Conservation (phyloP, 164 flowering plant species). For the Chimonanthus praecox region DNA sequence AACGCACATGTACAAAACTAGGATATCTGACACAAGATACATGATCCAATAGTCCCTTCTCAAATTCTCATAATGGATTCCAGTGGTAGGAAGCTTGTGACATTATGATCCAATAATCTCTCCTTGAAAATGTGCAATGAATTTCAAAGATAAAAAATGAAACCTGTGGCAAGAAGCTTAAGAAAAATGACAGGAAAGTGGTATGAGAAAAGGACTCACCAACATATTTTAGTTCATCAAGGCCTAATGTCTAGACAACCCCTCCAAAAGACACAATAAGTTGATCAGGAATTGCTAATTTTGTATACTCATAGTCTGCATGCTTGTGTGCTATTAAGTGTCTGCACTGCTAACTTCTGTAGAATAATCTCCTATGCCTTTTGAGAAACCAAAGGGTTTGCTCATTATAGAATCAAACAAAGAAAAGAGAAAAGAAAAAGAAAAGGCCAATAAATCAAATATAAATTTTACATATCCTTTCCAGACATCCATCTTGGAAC, state of each 20-base stretch:
- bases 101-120: too few species aligned
- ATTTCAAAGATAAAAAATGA: too few species aligned
- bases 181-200: background rate
- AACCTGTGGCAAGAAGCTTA: too few species aligned
- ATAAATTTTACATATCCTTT: background rate
- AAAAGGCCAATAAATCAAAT: background rate
- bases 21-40: too few species aligned
- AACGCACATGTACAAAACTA: too few species aligned
- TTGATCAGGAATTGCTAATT: background rate
- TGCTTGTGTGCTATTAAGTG: background rate
- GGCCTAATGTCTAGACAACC: background rate
- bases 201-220: background rate
- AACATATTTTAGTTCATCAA: background rate
- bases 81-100: too few species aligned
- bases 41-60: too few species aligned
- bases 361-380: background rate
- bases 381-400: background rate
- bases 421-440: background rate
- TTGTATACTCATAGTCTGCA: too few species aligned
- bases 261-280: too few species aligned
- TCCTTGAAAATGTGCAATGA: too few species aligned
- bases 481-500: background rate
- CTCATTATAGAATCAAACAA: background rate
- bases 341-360: background rate
- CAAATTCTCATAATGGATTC: too few species aligned